Conservation (phyloP, 2,329 filamentous ascomycete genomes). For the Botryotinia narcissicola region DNA sequence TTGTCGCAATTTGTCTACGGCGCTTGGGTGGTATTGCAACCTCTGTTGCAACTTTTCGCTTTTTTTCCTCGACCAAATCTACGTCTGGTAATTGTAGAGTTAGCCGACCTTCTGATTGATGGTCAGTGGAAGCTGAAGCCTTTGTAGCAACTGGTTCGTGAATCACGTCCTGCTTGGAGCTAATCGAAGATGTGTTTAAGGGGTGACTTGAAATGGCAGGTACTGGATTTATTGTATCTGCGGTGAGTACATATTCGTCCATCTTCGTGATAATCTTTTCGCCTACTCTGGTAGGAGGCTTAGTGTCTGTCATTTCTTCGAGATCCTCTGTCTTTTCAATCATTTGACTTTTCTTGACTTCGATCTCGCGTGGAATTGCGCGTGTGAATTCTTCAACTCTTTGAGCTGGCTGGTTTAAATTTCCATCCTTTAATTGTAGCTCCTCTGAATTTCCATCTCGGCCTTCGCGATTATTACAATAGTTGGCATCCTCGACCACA, state of each 20-base stretch:
- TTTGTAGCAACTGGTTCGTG: background rate
- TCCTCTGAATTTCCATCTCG: background rate
- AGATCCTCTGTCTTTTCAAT: background rate
- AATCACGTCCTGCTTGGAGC: background rate
- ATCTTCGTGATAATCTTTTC: background rate
- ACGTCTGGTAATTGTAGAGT: background rate
- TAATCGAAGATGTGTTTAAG: background rate
- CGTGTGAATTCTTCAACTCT: background rate
- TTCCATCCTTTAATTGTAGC: background rate
- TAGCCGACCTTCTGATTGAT: background rate
- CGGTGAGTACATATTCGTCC: background rate
- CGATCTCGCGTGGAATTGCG: background rate
- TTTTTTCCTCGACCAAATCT: slow-evolving; percentile 5
- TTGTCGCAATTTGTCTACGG: background rate
- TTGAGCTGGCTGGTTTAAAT: background rate
- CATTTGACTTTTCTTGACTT: background rate
- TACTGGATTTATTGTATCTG: background rate
- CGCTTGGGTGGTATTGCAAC: slow-evolving; percentile 3
- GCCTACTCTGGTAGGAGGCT: background rate
- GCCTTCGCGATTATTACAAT: background rate
- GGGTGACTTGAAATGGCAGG: background rate
- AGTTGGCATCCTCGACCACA: background rate
- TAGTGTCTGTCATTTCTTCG: background rate
- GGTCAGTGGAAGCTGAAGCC: background rate
- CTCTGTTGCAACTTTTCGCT: slow-evolving; percentile 8